Percentiles rank a stretch among this genome's conserved stretches.
Evolutionary conservation across 129 eudicot genomes (phyloP).

Genomic region (Pseudognaphalium luteoalbum): DNA sequence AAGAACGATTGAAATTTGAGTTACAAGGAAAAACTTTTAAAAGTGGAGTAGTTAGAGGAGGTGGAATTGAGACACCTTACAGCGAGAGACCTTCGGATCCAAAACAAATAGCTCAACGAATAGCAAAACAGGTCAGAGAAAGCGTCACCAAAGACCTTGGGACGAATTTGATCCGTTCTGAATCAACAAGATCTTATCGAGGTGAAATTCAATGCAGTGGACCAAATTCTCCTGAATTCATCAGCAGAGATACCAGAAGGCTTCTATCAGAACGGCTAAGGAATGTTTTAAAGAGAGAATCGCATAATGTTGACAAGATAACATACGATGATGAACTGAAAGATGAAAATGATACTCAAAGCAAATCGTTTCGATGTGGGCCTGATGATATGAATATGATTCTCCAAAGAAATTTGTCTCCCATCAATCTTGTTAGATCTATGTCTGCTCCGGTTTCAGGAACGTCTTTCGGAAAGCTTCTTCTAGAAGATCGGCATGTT

Average conservation of each 20-base stretch:
- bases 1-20: constrained; percentile 74
- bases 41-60: constrained; percentile 57
- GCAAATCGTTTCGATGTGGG: constrained; percentile 55
- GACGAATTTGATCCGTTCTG: constrained; percentile 65
- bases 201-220: constrained; percentile 59
- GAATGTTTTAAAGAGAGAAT: constrained; percentile 67
- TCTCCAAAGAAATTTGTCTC: constrained; percentile 49
- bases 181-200: constrained; percentile 74
- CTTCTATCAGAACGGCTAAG: constrained; percentile 72
- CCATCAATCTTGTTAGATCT: constrained; percentile 77
- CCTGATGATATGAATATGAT: constrained; percentile 32
- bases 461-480: constrained; percentile 89
- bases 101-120: constrained; percentile 61
- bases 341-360: constrained; percentile 40
- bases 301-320: constrained; percentile 29
- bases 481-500: constrained; percentile 82
- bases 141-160: constrained; percentile 64
- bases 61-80: constrained; percentile 87
- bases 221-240: constrained; percentile 71
- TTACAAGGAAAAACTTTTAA: constrained; percentile 58
- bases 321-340: constrained; percentile 22
- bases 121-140: constrained; percentile 67
- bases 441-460: constrained; percentile 94
- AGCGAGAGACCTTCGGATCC: constrained; percentile 70
- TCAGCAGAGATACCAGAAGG: constrained; percentile 65